Evolutionary conservation across 2,329 filamentous ascomycete species (phyloP).

Genomic region (Rutstroemia sp.): DNA sequence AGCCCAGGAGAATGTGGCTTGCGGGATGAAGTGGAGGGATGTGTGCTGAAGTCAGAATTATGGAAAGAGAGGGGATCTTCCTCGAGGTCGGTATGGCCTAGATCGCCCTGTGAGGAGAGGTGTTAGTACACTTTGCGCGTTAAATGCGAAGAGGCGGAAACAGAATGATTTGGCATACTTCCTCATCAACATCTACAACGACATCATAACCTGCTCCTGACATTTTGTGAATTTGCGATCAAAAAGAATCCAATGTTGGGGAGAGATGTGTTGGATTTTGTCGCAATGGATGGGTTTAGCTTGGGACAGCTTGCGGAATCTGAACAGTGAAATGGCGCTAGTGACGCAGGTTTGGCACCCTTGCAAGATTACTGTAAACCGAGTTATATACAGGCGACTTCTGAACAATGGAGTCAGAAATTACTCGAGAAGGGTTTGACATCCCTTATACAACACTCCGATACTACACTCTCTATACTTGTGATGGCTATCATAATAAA

Average conservation of each 20-base stretch:
- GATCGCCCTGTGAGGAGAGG: constrained; percentile 63
- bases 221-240: constrained; percentile 16
- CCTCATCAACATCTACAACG: constrained; percentile 93
- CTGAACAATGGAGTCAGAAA: no score
- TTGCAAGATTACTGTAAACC: neutral
- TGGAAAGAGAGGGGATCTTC: constrained; percentile 95
- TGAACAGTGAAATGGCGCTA: constrained; percentile 3
- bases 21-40: constrained; percentile 36
- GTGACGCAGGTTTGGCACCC: constrained; percentile 3
- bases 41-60: constrained; percentile 73
- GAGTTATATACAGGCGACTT: no score
- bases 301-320: constrained; percentile 21
- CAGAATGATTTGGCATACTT: constrained; percentile 47
- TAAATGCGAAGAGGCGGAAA: constrained; percentile 3
- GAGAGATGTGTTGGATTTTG: neutral
- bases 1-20: constrained; percentile 37
- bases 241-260: neutral
- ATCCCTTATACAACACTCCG: no score
- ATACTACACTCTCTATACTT: no score
- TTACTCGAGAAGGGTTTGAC: no score
- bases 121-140: neutral
- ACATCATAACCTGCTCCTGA: constrained; percentile 78
- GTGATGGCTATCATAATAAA: no score
- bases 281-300: constrained; percentile 1
- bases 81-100: constrained; percentile 96